These are phyloP conservation scores for Rhinocladiella mackenziei DNA, from an alignment of 2,329 filamentous ascomycete species.

Conservation along the genomic window DNA sequence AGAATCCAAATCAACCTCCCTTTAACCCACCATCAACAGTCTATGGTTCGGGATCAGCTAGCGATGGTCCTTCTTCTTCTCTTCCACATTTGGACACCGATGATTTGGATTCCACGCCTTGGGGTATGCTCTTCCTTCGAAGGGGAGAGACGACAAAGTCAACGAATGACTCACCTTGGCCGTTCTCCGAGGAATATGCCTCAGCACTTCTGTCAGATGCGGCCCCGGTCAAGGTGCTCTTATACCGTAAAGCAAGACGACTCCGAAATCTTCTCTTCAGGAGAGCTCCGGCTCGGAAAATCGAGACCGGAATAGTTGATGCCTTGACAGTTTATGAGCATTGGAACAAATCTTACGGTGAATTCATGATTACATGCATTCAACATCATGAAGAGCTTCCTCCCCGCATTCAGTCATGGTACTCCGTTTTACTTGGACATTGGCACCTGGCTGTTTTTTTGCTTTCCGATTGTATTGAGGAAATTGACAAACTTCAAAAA, in stretches of 20 bases:
- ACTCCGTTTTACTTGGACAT: conserved; percentile 54
- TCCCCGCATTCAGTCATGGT: conserved; percentile 56
- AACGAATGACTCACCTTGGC: conserved; percentile 46
- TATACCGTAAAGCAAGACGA: conserved; percentile 55
- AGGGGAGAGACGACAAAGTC: neutral
- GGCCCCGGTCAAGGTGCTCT: conserved; percentile 56
- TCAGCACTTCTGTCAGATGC: conserved; percentile 50
- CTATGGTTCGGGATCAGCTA: too few relatives aligned
- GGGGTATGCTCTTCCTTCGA: conserved; percentile 40
- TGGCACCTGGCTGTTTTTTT: conserved; percentile 57
- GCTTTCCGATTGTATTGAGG: conserved; percentile 52
- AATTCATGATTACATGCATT: conserved; percentile 52
- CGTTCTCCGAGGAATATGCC: conserved; percentile 53
- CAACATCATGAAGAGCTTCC: conserved; percentile 50
- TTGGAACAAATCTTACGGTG: conserved; percentile 52
- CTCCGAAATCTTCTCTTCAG: conserved; percentile 52
- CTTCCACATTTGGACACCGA: neutral
- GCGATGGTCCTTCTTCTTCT: too few relatives aligned
- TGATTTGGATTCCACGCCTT: conserved; percentile 20
- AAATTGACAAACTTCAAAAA: conserved; percentile 42
- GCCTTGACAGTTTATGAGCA: conserved; percentile 52
- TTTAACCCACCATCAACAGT: too few relatives aligned
- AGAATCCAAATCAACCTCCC: neutral
- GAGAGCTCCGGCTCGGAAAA: conserved; percentile 34
- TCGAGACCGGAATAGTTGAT: conserved; percentile 50